Evolutionary conservation across 306 rosid genomes (phyloP), one percentile per base, ranked within the genome.

Genomic region (Cicer chorassanicum): DNA sequence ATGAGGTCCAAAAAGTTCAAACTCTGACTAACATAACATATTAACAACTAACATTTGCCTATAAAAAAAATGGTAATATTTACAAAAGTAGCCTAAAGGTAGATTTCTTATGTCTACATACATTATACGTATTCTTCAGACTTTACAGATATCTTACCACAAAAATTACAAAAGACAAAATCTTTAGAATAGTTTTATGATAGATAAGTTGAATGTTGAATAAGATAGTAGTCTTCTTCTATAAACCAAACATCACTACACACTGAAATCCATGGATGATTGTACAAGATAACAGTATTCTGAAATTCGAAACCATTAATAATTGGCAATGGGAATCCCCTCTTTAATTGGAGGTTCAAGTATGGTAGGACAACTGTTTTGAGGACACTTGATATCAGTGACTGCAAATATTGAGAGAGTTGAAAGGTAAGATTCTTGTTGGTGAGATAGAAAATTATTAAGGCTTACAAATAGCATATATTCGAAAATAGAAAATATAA

Each of bases 301-400:
- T 80, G 66, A 46, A 93, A 85, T 6, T 73, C 19, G 62, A 86
- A 84, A 43, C 92, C 97, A 65, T 49, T 75, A 42, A 87, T 68
- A 65, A 69, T 53, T 13, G 96, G 98, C 81, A 91, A 68, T 49
- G 90, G 82, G 42, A 88, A 18, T 80, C 98, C 98, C 63, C 46
- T 73, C 65, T 62, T 65, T 16, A 93, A 81, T 67, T 78, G 65
- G 49, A 77, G 63, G 82, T 93, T 88, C 73, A 85, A 65, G 19
- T 71, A 82, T 0, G 98, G 96, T 59, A 93, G 2, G 41, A 88
- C 10, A 16, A 74, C 65, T 0, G 87, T 84, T 85, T 77, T 87
- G 72, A 93, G 86, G 72, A 82, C 14, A 18, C 77, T 60, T 72
- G 87, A 85, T 65, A 86, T 21, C 13, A 77, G 71, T 38, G 84